These are phyloP conservation scores for Penicillium carneum DNA, from an alignment of 2,329 filamentous ascomycete genomes.

Conservation along the genomic window DNA sequence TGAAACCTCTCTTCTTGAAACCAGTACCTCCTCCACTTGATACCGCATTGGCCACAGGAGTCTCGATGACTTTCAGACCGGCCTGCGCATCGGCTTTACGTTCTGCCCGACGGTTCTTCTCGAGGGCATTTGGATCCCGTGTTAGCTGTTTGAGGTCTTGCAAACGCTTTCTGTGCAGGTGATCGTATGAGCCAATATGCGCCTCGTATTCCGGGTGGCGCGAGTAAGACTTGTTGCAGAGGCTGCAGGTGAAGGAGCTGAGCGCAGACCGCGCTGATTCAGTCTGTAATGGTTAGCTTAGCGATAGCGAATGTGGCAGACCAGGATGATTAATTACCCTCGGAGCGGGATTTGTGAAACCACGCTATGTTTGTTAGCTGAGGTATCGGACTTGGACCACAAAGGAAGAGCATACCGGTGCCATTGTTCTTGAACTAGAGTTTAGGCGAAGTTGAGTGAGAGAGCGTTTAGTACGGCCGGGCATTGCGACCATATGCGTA, in stretches of 20 bases:
- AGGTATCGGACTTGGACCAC: background rate
- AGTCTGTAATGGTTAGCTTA: slow-evolving; percentile 49
- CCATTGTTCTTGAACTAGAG: slow-evolving; percentile 29
- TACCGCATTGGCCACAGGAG: slow-evolving; percentile 35
- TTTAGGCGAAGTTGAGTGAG: slow-evolving; percentile 1
- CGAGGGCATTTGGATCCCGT: slow-evolving; percentile 52
- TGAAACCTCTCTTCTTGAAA: slow-evolving; percentile 85
- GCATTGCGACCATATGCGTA: slow-evolving; percentile 5
- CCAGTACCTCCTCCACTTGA: slow-evolving; percentile 39
- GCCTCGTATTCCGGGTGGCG: slow-evolving; percentile 96
- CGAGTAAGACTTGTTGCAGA: slow-evolving; percentile 92
- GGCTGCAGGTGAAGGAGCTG: slow-evolving; percentile 80
- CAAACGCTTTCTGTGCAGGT: slow-evolving; percentile 81
- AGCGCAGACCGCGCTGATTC: slow-evolving; percentile 76
- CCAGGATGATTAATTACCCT: slow-evolving; percentile 44
- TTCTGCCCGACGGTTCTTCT: slow-evolving; percentile 53
- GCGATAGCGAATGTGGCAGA: background rate
- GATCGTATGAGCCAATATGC: slow-evolving; percentile 92
- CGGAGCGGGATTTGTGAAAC: slow-evolving; percentile 57
- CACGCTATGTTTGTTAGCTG: slow-evolving; percentile 46
- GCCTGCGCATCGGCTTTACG: slow-evolving; percentile 54
- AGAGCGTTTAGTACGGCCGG: background rate
- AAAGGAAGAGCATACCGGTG: slow-evolving; percentile 43
- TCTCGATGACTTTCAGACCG: slow-evolving; percentile 49
- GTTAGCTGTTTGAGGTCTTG: slow-evolving; percentile 58